Evolutionary conservation across 2,329 filamentous ascomycete genomes (phyloP).

Genomic region (Ophiostoma piceae): DNA sequence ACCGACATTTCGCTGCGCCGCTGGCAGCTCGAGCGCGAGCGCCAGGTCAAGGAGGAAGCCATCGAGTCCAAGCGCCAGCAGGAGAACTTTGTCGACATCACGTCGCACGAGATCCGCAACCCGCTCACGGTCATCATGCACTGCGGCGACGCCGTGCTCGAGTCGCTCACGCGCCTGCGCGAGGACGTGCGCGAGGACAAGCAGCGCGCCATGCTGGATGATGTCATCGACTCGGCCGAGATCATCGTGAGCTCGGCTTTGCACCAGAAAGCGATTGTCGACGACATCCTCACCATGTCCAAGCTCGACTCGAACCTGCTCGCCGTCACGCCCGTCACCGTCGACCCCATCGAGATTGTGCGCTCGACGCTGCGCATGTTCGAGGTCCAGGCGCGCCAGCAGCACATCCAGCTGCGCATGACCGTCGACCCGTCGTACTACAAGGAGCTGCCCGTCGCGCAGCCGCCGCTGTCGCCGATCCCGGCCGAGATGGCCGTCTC

Average conservation of each 20-base stretch:
- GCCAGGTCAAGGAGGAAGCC: conserved; percentile 49
- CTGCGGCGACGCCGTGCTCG: conserved; percentile 65
- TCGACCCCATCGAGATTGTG: conserved; percentile 62
- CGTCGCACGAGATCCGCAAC: conserved; percentile 67
- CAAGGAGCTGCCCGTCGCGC: conserved; percentile 9
- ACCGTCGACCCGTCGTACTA: conserved; percentile 58
- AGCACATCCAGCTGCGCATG: conserved; percentile 62
- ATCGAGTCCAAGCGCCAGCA: conserved; percentile 62
- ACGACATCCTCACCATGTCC: conserved; percentile 67
- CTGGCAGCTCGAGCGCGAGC: conserved; percentile 49
- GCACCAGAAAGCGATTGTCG: conserved; percentile 75
- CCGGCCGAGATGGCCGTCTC: not conserved
- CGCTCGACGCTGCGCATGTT: conserved; percentile 70
- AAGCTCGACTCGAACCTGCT: conserved; percentile 73
- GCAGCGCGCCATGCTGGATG: conserved; percentile 45
- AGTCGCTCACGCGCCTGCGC: conserved; percentile 43
- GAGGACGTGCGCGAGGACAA: conserved; percentile 30
- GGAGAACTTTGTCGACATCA: conserved; percentile 77
- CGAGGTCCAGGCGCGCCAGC: conserved; percentile 65
- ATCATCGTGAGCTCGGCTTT: conserved; percentile 73
- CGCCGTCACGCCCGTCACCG: conserved; percentile 64
- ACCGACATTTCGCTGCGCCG: conserved; percentile 47
- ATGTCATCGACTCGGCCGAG: conserved; percentile 66
- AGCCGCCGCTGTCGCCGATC: conserved; percentile 26
- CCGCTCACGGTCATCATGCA: conserved; percentile 68